Conservation (phyloP, 139 green algal species). For the Coccomyxa sp. region DNA sequence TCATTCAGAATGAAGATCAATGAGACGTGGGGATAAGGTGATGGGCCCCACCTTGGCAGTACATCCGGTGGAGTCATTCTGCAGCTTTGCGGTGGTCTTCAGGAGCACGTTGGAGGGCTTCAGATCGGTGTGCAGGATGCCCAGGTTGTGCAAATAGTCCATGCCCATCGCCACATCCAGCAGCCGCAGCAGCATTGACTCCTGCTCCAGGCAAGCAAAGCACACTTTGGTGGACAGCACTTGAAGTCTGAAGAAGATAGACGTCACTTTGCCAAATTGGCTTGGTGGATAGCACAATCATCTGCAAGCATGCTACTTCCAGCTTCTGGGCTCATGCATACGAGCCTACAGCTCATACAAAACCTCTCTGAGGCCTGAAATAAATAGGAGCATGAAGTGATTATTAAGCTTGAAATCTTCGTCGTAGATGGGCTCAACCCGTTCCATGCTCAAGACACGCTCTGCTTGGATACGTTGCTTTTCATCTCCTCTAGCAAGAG, state of each 20-base stretch:
- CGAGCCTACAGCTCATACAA: no score
- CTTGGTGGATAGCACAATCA: neutral
- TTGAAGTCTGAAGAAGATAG: neutral
- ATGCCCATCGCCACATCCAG: slow-evolving; percentile 49
- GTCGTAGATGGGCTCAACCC: no score
- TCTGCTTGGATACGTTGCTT: no score
- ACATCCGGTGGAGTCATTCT: slow-evolving; percentile 39
- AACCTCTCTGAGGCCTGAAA: no score
- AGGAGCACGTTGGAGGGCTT: slow-evolving; percentile 62
- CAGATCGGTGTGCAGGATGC: slow-evolving; percentile 46
- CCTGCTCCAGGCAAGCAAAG: slow-evolving; percentile 9
- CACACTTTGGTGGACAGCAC: neutral
- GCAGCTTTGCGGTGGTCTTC: slow-evolving; percentile 30
- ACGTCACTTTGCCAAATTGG: neutral
- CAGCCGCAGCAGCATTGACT: slow-evolving; percentile 35
- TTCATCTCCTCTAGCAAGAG: no score
- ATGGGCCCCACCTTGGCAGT: slow-evolving; percentile 35
- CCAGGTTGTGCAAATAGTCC: slow-evolving; percentile 48
- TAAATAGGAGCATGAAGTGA: no score
- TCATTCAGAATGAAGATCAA: no score
- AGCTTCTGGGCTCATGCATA: no score
- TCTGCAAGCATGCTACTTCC: no score
- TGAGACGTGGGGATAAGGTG: no score
- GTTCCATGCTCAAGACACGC: no score
- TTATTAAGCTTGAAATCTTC: no score